Evolutionary conservation across 805 yeast genomes (phyloP).

Genomic region (Lipomyces mesembrius): DNA sequence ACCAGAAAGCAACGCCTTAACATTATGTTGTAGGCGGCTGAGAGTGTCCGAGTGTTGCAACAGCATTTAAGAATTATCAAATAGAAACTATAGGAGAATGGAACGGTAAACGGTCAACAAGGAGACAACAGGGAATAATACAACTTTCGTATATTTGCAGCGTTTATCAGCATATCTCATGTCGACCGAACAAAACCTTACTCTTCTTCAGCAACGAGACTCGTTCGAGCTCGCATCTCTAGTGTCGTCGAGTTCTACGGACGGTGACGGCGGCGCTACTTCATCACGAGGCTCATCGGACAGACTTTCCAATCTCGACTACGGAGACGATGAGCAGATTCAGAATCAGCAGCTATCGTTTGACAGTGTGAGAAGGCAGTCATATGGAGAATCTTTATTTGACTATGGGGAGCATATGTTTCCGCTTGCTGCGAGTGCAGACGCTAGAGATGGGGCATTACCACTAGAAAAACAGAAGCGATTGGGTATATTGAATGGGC

Average conservation of each 20-base stretch:
- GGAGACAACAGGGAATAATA: neutral
- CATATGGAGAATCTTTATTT: conserved; percentile 36
- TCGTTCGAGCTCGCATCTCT: conserved; percentile 46
- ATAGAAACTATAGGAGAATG: neutral
- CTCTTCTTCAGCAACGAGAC: conserved; percentile 31
- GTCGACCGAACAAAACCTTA: neutral
- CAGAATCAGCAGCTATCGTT: conserved; percentile 23
- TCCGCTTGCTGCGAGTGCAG: conserved; percentile 41
- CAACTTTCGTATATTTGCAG: neutral
- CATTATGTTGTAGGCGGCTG: neutral
- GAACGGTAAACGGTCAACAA: neutral
- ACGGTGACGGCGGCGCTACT: conserved; percentile 22
- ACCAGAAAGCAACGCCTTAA: neutral
- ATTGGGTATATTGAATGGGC: conserved; percentile 43
- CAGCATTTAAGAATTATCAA: neutral
- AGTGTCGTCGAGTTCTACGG: conserved; percentile 40
- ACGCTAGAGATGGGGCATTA: conserved; percentile 26
- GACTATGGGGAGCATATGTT: conserved; percentile 43
- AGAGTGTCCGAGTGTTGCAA: neutral
- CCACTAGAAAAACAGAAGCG: conserved; percentile 42
- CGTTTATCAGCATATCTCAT: neutral
- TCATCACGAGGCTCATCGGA: conserved; percentile 29
- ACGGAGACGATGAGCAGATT: conserved; percentile 28
- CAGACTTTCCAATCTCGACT: conserved; percentile 38
- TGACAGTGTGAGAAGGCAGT: conserved; percentile 15